Evolutionary conservation across 441 rosid species (phyloP).

Genomic region (Pelargonium exstipulatum): DNA sequence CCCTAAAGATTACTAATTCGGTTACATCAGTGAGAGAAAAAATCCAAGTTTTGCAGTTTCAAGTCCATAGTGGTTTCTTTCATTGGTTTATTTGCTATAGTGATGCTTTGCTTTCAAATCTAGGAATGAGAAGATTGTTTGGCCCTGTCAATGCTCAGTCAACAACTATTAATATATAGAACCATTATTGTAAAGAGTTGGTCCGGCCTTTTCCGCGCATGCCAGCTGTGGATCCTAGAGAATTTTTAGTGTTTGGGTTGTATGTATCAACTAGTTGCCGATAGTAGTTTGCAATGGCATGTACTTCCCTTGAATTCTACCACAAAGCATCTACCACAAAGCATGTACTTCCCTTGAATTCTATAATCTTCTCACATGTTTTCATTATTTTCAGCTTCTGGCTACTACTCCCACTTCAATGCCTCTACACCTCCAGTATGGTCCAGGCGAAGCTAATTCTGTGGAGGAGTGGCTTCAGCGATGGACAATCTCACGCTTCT

Average conservation of each 20-base stretch:
- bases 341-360: background rate
- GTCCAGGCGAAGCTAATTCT: slow-evolving; percentile 56
- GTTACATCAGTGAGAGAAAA: background rate
- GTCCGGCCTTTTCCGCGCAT: background rate
- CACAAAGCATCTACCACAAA: background rate
- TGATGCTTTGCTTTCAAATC: background rate
- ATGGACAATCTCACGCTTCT: slow-evolving; percentile 59
- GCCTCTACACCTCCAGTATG: slow-evolving; percentile 48
- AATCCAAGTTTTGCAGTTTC: background rate
- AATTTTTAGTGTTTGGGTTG: background rate
- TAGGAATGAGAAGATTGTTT: background rate
- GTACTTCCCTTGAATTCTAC: background rate
- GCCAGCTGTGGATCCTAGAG: background rate
- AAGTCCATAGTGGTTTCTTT: background rate
- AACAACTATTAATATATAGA: background rate
- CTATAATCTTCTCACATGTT: slow-evolving; percentile 14
- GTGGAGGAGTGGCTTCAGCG: slow-evolving; percentile 63
- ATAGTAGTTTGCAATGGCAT: background rate
- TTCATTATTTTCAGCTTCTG: slow-evolving; percentile 48
- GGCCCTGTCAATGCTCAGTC: background rate
- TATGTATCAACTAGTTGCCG: background rate
- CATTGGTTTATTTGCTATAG: background rate
- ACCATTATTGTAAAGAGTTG: background rate
- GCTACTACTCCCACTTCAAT: slow-evolving; percentile 35
- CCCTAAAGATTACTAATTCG: background rate